Base-by-base conservation (phyloP, 768 basidiomycete genomes). In the Cytidiella melzeri region DNA sequence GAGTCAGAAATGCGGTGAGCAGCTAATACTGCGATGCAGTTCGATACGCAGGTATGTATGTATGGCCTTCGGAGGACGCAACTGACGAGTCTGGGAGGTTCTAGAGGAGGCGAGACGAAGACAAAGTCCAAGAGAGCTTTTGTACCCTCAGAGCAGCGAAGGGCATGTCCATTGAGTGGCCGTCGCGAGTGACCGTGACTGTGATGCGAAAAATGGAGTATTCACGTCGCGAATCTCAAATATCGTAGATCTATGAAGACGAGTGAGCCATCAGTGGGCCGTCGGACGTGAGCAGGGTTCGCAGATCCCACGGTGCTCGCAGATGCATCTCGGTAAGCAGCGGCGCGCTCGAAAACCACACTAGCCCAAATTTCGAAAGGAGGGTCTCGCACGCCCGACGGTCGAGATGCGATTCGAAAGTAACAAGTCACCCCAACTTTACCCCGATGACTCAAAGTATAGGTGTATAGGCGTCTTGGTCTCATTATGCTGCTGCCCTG, bases 191-290 rank as follows among this genome's bases (percentile, higher is more conserved):
- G 30, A 34, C 30, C 15, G 30, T 34, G 30, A 34, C 30, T 34
- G 30, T 34, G 30, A 34, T 34, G 30, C 9, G n/a, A n/a, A n/a
- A 34, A 34, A 7, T 7, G 30, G 30, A 15, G 15, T 7, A 34
- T 34, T 34, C 30, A 15, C 15, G 9, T 34, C 30, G 30, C 30
- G 7, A 34, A 7, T 27, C n/a, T n/a, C 9, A 18, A 12, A 24
- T 24, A 46, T 46, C 45, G 27, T 9, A 28, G 28, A 46, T 46
- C 45, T 46, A 28, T 9, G 45, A 30, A n/a, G 5, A 19, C 9
- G 15, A 43, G 25, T 43, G 19, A 43, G 42, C 13, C 26, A 30
- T 46, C 45, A 30, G 24, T 41, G 30, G 15, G 15, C n/a, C n/a
- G 45, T 28, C 26, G 11, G 45, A 7, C 18, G n/a, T 25, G 45